phyloP scores from a whole-genome alignment of 2,329 filamentous ascomycete genomes.

The Cordyceps cateniannulata region DNA sequence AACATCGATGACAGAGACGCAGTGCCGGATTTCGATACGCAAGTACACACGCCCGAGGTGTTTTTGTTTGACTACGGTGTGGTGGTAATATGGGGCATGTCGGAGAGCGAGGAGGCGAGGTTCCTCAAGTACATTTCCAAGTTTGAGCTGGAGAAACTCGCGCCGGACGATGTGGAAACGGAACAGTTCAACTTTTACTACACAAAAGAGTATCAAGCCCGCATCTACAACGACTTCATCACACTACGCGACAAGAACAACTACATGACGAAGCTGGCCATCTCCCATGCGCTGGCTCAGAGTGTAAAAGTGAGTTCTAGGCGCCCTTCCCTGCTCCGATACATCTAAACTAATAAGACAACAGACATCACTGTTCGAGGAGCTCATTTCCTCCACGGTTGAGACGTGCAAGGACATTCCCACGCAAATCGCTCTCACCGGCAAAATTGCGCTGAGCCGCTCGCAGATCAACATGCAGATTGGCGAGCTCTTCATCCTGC shows the following conservation, averaged over 20 bases:
- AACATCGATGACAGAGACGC: conserved; percentile 34
- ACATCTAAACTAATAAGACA: background rate
- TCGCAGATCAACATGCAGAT: conserved; percentile 99
- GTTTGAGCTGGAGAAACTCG: conserved; percentile 87
- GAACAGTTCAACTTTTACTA: conserved; percentile 99
- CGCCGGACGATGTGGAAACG: conserved; percentile 82
- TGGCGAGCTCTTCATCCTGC: conserved; percentile 92
- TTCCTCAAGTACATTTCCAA: conserved; percentile 92
- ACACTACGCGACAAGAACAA: conserved; percentile 87
- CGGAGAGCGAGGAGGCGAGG: conserved; percentile 75
- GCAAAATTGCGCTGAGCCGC: conserved; percentile 81
- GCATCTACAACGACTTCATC: conserved; percentile 99
- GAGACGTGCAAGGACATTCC: conserved; percentile 90
- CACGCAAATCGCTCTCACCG: conserved; percentile 84
- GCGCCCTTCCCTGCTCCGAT: background rate
- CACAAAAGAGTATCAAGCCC: conserved; percentile 92
- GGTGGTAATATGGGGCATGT: conserved; percentile 98
- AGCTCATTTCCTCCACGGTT: conserved; percentile 89
- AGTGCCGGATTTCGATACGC: conserved; percentile 72
- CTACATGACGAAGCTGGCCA: conserved; percentile 97
- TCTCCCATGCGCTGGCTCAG: conserved; percentile 90
- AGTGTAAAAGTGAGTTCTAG: conserved; percentile 68
- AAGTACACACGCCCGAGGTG: conserved; percentile 86
- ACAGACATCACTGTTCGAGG: conserved; percentile 89
- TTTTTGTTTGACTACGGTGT: conserved; percentile 98